Evolutionary conservation across 2,329 filamentous ascomycete genomes (phyloP).

Genomic region (Tolypocladium sp.): DNA sequence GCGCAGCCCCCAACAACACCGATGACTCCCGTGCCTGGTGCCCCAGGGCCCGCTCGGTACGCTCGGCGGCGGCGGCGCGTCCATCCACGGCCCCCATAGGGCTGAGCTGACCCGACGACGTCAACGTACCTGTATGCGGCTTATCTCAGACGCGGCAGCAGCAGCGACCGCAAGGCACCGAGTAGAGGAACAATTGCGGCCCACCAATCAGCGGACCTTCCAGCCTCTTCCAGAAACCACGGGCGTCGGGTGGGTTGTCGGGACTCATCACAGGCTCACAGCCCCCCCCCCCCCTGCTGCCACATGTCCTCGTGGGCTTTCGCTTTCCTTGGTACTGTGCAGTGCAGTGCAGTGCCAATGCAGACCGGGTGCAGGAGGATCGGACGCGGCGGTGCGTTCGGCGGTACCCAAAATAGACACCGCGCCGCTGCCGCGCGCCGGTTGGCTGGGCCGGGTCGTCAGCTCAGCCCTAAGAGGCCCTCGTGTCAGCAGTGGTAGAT

Average conservation of each 20-base stretch:
- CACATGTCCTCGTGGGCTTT: neutral
- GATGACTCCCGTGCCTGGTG: neutral
- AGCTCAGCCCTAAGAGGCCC: neutral
- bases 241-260: neutral
- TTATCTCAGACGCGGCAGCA: neutral
- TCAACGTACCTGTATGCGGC: neutral
- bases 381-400: neutral
- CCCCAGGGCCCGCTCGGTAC: neutral
- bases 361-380: neutral
- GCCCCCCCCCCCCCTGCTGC: neutral
- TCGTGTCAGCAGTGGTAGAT: neutral
- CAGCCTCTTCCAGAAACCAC: neutral
- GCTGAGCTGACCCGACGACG: neutral
- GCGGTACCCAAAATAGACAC: conserved; percentile 1
- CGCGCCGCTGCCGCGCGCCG: neutral
- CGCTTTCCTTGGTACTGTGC: neutral
- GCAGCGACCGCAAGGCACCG: neutral
- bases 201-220: neutral
- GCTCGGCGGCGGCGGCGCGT: conserved; percentile 1
- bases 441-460: neutral
- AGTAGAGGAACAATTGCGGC: neutral
- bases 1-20: neutral
- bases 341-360: neutral
- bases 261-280: neutral
- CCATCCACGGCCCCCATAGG: neutral